A percentile compares a stretch with the other conserved stretches of the same genome.
Conservation (phyloP, 2,329 filamentous ascomycete species). For the Scedosporium boydii region DNA sequence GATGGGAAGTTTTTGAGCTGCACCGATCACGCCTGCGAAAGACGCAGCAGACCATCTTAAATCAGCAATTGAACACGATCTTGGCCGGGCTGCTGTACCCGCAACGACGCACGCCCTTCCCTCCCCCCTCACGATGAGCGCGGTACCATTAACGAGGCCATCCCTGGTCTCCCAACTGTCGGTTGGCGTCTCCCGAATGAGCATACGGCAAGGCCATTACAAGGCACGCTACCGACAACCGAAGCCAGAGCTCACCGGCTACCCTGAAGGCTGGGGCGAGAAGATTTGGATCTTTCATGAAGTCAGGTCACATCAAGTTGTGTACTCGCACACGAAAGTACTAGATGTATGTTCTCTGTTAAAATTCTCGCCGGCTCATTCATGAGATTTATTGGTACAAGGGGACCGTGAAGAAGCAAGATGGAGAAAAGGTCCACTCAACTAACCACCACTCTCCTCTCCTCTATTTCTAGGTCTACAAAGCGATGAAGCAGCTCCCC, state of each 20-base stretch:
- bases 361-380: not conserved
- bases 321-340: conserved; percentile 39
- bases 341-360: conserved; percentile 30
- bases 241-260: conserved; percentile 13
- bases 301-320: conserved; percentile 37
- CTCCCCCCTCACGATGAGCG: conserved; percentile 17
- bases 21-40: not conserved
- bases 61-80: not conserved
- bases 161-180: conserved; percentile 29
- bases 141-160: conserved; percentile 20
- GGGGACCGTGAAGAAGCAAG: not conserved
- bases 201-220: conserved; percentile 28
- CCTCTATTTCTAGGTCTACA: conserved; percentile 21
- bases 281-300: conserved; percentile 48
- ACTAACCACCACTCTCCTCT: not conserved
- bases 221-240: conserved; percentile 12
- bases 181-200: conserved; percentile 27
- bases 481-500: conserved; percentile 46
- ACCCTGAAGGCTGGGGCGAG: conserved; percentile 39
- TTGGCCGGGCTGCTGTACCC: not conserved
- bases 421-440: not conserved
- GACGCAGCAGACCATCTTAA: not conserved
- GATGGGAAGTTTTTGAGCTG: not conserved
- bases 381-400: not conserved
- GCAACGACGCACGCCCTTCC: not conserved